Base-by-base conservation (phyloP, 495 filamentous ascomycete genomes). In the Viridothelium virens region DNA sequence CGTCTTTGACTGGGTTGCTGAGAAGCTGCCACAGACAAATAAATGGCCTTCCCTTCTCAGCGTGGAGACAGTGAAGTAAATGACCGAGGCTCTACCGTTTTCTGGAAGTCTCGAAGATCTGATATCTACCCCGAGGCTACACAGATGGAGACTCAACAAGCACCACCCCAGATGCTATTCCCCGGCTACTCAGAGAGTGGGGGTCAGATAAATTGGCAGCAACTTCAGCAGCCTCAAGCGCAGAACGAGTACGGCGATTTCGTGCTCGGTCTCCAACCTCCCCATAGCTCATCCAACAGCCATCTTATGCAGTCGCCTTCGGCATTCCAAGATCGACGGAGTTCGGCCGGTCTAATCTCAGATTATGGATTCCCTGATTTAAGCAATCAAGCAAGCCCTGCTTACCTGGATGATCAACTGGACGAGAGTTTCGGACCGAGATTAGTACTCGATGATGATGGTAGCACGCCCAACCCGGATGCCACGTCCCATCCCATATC, bases 231-330 rank as follows among this genome's bases (percentile, higher is more conserved):
- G 5, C 14, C 10, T 36, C 7, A 11, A 7, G 5, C 53, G 2
- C 53, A 33, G 31, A 36, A 36, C 53, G 53, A 59, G 7, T 59
- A 59, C 18, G 31, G 3, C 31, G 31, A 33, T 59, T 18, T 59
- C 31, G 53, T 18, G 36, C 5, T 59, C 6, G 53, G 31, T 36
- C 18, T 59, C 18, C 53, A 59, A 36, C 7, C 53, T 14, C 31
- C 53, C n/a, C 36, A 34, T 36, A 36, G 36, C 31, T 59, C 53
- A 14, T 10, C 53, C n/a, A 59, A 59, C 31, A 36, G 31, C 25
- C 11, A 59, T 34, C 14, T 59, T 10, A 59, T 59, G 53, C 53
- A 59, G 53, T 59, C 53, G 2, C 31, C 53, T 59, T 33, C 53
- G 5, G 18, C 3, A 34, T 33, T 59, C 25, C 53, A 59, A 59